Evolutionary conservation across 345 rosid genomes (phyloP), one percentile per base, ranked within the genome.

Genomic region (Melaleuca alternifolia): DNA sequence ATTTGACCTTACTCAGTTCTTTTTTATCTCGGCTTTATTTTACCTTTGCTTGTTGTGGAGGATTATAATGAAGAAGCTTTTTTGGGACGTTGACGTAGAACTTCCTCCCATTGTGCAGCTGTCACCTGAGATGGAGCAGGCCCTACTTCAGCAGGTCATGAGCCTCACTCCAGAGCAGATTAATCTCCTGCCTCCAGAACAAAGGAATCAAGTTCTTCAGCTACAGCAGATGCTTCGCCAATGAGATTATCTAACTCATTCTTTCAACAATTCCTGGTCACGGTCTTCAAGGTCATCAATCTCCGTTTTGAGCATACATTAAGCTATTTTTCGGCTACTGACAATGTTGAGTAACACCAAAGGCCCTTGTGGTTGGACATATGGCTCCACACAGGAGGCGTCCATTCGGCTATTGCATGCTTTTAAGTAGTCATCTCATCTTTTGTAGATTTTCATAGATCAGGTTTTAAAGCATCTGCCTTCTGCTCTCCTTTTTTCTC

Each of bases 61-160:
- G 24, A 16, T 37, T 65, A 33, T 33, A 37, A 65, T 65, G 33
- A 65, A 65, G 77, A 65, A 65, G 44, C 44, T 65, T 24, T 26
- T 54, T 50, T 77, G 30, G 46, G 8, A 52, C 1, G 20, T 37
- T 51, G 20, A n/a, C 13, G 10, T 62, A 9, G 14, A 62, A 82
- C 12, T 77, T 56, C 54, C 65, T n/a, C 48, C 56, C 52, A 51
- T 57, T 85, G 51, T 92, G 88, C 88, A 97, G 99, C 90, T 97
- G 93, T 93, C 96, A 46, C 93, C 99, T 46, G 99, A 96, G 87
- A 97, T 93, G 99, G 99, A 96, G 95, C 93, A 95, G 93, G 96
- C 97, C n/a, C 92, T 97, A 84, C 98, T 96, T 88, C 98, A 96
- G 84, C 98, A 96, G 92, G 99, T 97, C 87, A 97, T 96, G 98